A percentile compares a stretch with the other conserved stretches of the same genome.
Conservation (phyloP, 2,329 filamentous ascomycete genomes). For the Botrytis galanthina region DNA sequence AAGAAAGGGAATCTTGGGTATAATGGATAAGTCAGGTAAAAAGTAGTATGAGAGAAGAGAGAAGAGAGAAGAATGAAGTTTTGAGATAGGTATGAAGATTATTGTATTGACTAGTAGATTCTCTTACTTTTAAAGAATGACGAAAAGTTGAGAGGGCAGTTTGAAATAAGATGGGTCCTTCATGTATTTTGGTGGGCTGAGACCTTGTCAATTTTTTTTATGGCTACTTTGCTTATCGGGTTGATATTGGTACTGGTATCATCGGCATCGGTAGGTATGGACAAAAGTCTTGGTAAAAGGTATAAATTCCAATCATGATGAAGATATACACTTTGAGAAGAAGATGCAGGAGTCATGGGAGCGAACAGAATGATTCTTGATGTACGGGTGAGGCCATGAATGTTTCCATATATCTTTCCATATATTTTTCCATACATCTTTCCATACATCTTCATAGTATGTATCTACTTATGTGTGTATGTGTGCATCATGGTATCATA, state of each 20-base stretch:
- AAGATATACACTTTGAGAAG: neutral
- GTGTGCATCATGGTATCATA: neutral
- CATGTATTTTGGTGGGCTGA: conserved; percentile 18
- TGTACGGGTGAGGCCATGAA: neutral
- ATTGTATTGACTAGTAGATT: neutral
- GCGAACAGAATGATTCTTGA: neutral
- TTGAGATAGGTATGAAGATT: neutral
- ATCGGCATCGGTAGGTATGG: neutral
- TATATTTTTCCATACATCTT: neutral
- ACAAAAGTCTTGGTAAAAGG: neutral
- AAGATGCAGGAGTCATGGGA: neutral
- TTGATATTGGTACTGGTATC: neutral
- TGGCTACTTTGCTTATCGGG: conserved; percentile 10
- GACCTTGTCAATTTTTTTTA: conserved; percentile 13
- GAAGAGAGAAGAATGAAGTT: neutral
- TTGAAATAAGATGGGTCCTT: conserved; percentile 3
- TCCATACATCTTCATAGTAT: neutral
- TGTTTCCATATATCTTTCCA: neutral
- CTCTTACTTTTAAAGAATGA: neutral
- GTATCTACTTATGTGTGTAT: neutral
- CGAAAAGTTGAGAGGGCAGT: conserved; percentile 4
- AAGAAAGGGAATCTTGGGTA: neutral
- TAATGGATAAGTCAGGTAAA: neutral
- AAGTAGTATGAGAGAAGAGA: neutral
- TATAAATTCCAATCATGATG: neutral